Conservation (phyloP, 495 filamentous ascomycete species). For the Penicillium subrubescens region DNA sequence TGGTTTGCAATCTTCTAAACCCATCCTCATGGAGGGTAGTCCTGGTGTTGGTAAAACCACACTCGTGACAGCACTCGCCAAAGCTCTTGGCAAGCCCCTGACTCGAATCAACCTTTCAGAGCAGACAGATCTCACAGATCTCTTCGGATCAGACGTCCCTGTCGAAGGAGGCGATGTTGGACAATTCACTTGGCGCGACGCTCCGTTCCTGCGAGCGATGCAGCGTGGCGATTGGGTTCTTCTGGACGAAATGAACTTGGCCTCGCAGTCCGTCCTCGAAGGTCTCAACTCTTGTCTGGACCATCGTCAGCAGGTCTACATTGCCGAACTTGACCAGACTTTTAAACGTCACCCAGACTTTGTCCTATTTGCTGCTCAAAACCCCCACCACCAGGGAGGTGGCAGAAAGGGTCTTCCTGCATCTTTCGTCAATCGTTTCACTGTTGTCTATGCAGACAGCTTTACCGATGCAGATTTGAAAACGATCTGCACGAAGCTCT, state of each 20-base stretch:
- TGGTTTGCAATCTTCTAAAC: conserved; percentile 86
- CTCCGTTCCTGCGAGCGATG: conserved; percentile 94
- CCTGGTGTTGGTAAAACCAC: conserved; percentile 98
- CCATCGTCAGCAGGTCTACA: conserved; percentile 93
- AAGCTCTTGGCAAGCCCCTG: conserved; percentile 73
- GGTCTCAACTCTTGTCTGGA: conserved; percentile 97
- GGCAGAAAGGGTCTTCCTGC: conserved; percentile 93
- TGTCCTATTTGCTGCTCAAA: conserved; percentile 92
- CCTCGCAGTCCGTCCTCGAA: conserved; percentile 95
- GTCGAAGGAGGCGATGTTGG: conserved; percentile 86
- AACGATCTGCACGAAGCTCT: conserved; percentile 77
- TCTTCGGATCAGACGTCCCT: conserved; percentile 97
- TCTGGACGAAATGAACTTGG: conserved; percentile 98
- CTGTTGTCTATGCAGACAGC: conserved; percentile 92
- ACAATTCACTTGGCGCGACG: conserved; percentile 92
- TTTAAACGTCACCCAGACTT: conserved; percentile 90
- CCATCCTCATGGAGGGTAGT: conserved; percentile 91
- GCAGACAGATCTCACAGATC: conserved; percentile 94
- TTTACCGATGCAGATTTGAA: conserved; percentile 80
- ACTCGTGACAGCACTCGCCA: conserved; percentile 80
- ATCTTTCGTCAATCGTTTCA: conserved; percentile 97
- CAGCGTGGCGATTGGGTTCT: conserved; percentile 94
- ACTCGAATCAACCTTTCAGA: conserved; percentile 96
- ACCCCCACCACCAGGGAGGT: conserved; percentile 95
- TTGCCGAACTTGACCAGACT: conserved; percentile 89